Evolutionary conservation across 176 grass and related monocot genomes (phyloP), one percentile per base, ranked within the genome.

Genomic region (Alloteropsis semialata): DNA sequence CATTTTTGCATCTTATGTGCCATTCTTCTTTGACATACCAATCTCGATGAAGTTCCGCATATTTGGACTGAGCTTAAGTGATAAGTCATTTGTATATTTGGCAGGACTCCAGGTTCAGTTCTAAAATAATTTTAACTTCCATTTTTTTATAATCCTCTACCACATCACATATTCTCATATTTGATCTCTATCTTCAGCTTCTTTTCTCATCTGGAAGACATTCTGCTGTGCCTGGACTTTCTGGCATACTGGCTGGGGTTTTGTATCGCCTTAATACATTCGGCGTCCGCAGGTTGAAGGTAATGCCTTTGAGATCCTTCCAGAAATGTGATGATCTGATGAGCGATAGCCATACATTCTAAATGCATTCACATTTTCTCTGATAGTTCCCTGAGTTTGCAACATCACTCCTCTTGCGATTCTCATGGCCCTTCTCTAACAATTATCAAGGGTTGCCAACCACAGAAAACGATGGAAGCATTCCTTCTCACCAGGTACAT

Each of bases 21-120:
- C 96, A 51, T 99, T 93, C 69, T 99, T 92, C 87, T 92, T 92
- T 85, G 93, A 96, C 69, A 99, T 96, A 84, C 96, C 96, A n/a
- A 43, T 99, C 48, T 87, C 93, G 49, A 93, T 87, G 65, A 87
- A 76, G 73, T 93, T 98, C 54, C 91, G 85, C 27, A 90, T 99
- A 91, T 93, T 92, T 80, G 86, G 89, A 27, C 2, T 91, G 56
- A 78, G 78, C 27, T 88, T 95, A 53, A 93, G 60, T 88, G 91
- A 99, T 33, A 99, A 99, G 51, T 96, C 87, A 46, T 96, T 96
- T 71, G 79, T 99, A 89, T 99, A 99, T 89, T 79, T 99, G 85
- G 93, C 91, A 37, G 93, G 93, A 72, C 80, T 99, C 77, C 96
- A 96, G 96, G 96, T 99, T 98, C n/a, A 75, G 74, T 24, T 56